Evolutionary conservation across 2,329 filamentous ascomycete genomes (phyloP), one percentile per base, ranked within the genome.

Genomic region (Hymenoscyphus linearis): DNA sequence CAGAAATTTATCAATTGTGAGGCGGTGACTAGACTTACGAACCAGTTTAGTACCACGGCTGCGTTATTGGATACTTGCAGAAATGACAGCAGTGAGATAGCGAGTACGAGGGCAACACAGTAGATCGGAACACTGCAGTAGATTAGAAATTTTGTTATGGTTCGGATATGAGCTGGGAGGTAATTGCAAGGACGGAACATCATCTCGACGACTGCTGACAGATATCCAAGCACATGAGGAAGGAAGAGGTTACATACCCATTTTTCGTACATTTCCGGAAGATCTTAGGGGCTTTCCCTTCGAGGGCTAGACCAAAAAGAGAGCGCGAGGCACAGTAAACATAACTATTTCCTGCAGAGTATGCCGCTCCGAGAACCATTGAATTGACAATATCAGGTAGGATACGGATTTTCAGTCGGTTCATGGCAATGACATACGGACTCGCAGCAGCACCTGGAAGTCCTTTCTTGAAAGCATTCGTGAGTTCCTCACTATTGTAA

Each of bases 371-470:
- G 16, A 85, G 75, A n/a, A 85, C 75, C 68, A 83, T 70, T 13
- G 80, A 82, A 70, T 87, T 87, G 71, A 87, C 82, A 53, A 87
- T 83, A 67, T 85, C 76, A 3, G 84, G 83, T 1, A 87, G 73
- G 1, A 83, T 73, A 1, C 73, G 72, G 65, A 86, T 84, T 6
- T 76, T 73, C 3, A 85, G 73, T 25, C 82, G 76, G 64, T 85
- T 80, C 76, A 91, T 91, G 31, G 87, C 86, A 22, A 79, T 70
- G 10, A 80, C 77, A 63, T 76, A 76, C 55, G 80, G 71, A 31
- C 65, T 67, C 12, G 65, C 89, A 37, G 64, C 63, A 18, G 62
- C 61, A 25, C 62, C 77, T 1, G 55, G 56, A 2, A 50, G 36
- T 50, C 76, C 77, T 3, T 79, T 76, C 6, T 75, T 73, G 65